Base-by-base conservation (phyloP, 352 stramenopile genomes). In the Globisporangium takayamanum region DNA sequence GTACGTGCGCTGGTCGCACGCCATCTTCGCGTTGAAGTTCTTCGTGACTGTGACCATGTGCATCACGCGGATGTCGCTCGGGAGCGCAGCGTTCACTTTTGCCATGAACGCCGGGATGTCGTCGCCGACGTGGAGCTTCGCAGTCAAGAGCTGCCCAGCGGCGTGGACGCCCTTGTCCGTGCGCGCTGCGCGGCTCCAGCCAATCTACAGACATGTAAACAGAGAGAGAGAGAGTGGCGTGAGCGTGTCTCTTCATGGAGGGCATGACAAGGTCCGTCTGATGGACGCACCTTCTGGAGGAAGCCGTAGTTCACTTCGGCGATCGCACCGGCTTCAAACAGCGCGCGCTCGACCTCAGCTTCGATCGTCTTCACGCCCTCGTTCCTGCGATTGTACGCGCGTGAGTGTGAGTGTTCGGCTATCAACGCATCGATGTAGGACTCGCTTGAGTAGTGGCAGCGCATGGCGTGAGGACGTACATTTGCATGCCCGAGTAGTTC, bases 161-260 rank as follows among this genome's bases (percentile, higher is more conserved):
- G 89, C 89, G 59, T 97, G 87, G 28, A 97, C 89, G 51, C 88
- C 88, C 65, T 97, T 97, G 72, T 97, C 89, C 5, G 89, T 97
- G 22, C 89, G 78, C 2, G 87, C 89, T 1, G 88, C 86, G 44
- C 89, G 86, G 52, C 78, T 94, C 87, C 87, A 97, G 5, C 87
- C 87, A 33, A 97, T 89, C 70, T 86, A 60, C 25, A 11, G 37
- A 16, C 22, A 22, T 22, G 22, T 0, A 0, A 22, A 22, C 22
- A 22, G 16, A 11, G 20, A 36, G 30, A 36, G 30, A 36, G 2
- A 36, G 49, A 4, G 39, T 36, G 7, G 16, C 3, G 26, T 44
- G 52, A n/a, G 16, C 28, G 25, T 39, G 41, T 22, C 10, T 49
- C 6, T 26, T 20, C 26, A 16, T 7, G 20, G n/a, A 20, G 26